phyloP scores from a whole-genome alignment of 495 filamentous ascomycete genomes.

The Xylaria cubensis region DNA sequence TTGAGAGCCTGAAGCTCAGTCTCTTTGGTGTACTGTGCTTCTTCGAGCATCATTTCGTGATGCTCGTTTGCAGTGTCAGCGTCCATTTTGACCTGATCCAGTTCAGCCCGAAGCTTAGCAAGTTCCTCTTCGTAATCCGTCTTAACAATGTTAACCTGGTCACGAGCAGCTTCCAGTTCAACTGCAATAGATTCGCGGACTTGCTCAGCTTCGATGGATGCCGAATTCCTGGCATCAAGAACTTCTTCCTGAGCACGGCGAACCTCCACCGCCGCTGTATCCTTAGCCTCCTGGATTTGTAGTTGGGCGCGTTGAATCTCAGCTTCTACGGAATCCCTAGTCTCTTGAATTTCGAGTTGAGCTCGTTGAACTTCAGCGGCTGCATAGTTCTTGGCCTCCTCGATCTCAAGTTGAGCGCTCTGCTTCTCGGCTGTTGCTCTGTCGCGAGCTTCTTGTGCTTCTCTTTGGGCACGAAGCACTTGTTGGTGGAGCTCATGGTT shows the following conservation, averaged over 20 bases:
- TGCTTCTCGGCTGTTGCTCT: slow-evolving; percentile 69
- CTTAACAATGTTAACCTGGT: slow-evolving; percentile 80
- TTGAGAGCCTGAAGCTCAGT: slow-evolving; percentile 68
- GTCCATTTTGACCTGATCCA: slow-evolving; percentile 75
- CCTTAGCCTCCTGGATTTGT: slow-evolving; percentile 21
- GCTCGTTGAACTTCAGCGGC: slow-evolving; percentile 78
- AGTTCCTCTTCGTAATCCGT: slow-evolving; percentile 78
- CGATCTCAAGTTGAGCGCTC: slow-evolving; percentile 78
- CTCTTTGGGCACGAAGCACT: slow-evolving; percentile 76
- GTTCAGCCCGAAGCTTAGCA: slow-evolving; percentile 67
- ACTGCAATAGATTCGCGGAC: slow-evolving; percentile 77
- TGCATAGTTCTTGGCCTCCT: slow-evolving; percentile 79
- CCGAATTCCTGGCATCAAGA: slow-evolving; percentile 78
- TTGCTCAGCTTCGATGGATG: slow-evolving; percentile 76
- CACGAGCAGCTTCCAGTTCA: slow-evolving; percentile 80
- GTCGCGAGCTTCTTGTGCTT: slow-evolving; percentile 82
- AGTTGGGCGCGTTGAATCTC: slow-evolving; percentile 75
- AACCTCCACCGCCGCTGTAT: slow-evolving; percentile 23
- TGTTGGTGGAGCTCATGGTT: slow-evolving; percentile 69
- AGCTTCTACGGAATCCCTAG: slow-evolving; percentile 76
- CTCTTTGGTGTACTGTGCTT: slow-evolving; percentile 68
- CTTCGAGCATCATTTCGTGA: slow-evolving; percentile 79
- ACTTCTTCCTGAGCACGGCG: slow-evolving; percentile 77
- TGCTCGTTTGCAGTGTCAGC: slow-evolving; percentile 74
- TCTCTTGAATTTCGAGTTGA: slow-evolving; percentile 82